Evolutionary conservation across 257 asterid genomes (phyloP), one percentile per base, ranked within the genome.

Genomic region (Haberlea rhodopensis): DNA sequence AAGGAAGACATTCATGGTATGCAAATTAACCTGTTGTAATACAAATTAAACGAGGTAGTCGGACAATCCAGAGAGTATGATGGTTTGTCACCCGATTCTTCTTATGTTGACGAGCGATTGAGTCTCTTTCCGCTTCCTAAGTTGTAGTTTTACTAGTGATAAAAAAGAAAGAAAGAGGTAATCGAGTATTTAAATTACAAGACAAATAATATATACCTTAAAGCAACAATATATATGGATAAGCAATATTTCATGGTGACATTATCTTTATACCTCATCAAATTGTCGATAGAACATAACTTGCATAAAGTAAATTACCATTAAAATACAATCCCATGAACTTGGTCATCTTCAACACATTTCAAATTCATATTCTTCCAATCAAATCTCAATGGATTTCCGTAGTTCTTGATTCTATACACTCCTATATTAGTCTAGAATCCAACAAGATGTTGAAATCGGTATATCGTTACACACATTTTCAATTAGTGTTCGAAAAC

Each of bases 331-430:
- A 24, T 54, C 31, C 6, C 57, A 9, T 20, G 21, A 25, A 75
- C 23, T 60, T 84, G 96, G 87, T 85, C 96, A 87, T 75, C 85
- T 77, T 85, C 62, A 45, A 53, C 27, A 31, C 32, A 66, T 34
- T 79, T 84, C 53, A 57, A 70, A 65, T 51, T 7, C 4, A 65
- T 15, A 24, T 45, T 73, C 75, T 8, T 9, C 65, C 6, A 20
- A 9, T 37, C 71, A 84, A 76, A 81, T 7, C 28, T 27, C 0
- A 6, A 72, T 37, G 3, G 68, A 79, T 67, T 84, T 66, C 6
- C 23, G n/a, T 13, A 15, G 75, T 76, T 76, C 48, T 75, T 32
- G 76, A 28, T 74, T 77, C 66, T 8, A 53, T 4, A 67, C 67
- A 58, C 53, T 77, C 90, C 70, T 52, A 27, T 0, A 20, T 67